Conservation (phyloP, 345 rosid genomes). For the Euphorbia lathyris region DNA sequence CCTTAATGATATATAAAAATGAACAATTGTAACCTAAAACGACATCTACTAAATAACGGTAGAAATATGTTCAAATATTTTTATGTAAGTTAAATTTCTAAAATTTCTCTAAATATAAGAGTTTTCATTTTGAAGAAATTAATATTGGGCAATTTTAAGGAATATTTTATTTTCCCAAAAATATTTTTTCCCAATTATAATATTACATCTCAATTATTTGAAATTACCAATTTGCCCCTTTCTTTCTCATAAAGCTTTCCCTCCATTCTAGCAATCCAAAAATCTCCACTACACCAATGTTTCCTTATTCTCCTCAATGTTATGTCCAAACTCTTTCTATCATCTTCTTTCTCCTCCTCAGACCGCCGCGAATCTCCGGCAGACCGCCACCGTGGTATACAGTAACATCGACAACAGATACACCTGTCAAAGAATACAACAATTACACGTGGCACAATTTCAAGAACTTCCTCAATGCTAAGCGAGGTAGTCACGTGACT, state of each 20-base stretch:
- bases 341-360: constrained; percentile 24
- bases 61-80: no score
- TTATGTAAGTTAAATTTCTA: no score
- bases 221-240: constrained; percentile 12
- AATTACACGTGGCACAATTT: constrained; percentile 20
- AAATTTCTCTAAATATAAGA: no score
- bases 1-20: no score
- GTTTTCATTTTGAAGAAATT: no score
- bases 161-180: no score
- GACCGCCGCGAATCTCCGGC: constrained; percentile 25
- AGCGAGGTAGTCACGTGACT: constrained; percentile 20
- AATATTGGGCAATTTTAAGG: no score
- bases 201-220: not conserved
- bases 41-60: no score
- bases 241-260: constrained; percentile 35
- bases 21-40: no score
- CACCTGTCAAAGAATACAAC: not conserved
- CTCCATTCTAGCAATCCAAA: constrained; percentile 1
- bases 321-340: constrained; percentile 24
- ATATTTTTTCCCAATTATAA: no score
- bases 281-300: not conserved
- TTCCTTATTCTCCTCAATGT: constrained; percentile 12
- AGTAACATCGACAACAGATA: constrained; percentile 8
- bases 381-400: constrained; percentile 27
- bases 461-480: constrained; percentile 16